Conservation (phyloP, 805 yeast species). For the Yarrowia bubula region DNA sequence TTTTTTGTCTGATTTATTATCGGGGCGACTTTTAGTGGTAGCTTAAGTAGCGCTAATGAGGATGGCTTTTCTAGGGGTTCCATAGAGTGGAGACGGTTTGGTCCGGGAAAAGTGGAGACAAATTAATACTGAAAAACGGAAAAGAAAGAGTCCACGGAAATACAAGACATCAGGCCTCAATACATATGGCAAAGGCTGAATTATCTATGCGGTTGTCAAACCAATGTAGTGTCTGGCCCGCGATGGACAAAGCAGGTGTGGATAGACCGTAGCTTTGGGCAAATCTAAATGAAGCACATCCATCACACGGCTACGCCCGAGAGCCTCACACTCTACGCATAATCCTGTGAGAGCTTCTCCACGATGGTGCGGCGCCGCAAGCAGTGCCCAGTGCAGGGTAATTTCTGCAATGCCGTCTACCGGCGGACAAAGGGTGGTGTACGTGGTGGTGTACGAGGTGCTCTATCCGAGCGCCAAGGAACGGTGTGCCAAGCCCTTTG, state of each 20-base stretch:
- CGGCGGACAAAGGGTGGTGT: too few relatives aligned
- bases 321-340: slow-evolving; percentile 17
- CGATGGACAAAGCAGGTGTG: not conserved
- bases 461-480: too few relatives aligned
- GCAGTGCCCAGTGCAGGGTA: too few relatives aligned
- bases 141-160: too few relatives aligned
- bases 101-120: not conserved
- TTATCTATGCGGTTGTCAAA: too few relatives aligned
- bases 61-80: not conserved
- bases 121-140: too few relatives aligned
- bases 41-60: slow-evolving; percentile 14
- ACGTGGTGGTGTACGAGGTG: too few relatives aligned
- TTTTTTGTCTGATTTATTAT: not conserved
- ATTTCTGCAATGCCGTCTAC: too few relatives aligned
- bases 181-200: not conserved
- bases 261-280: not conserved
- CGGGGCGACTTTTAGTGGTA: not conserved
- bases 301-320: slow-evolving; percentile 20
- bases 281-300: not conserved
- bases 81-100: not conserved
- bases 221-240: not conserved
- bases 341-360: not conserved
- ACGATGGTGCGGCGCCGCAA: not conserved
- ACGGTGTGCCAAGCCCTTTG: not conserved
- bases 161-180: too few relatives aligned